A percentile compares a stretch with the other conserved stretches of the same genome.
Conservation (phyloP, 2,329 filamentous ascomycete genomes). For the Ascochyta koolunga region DNA sequence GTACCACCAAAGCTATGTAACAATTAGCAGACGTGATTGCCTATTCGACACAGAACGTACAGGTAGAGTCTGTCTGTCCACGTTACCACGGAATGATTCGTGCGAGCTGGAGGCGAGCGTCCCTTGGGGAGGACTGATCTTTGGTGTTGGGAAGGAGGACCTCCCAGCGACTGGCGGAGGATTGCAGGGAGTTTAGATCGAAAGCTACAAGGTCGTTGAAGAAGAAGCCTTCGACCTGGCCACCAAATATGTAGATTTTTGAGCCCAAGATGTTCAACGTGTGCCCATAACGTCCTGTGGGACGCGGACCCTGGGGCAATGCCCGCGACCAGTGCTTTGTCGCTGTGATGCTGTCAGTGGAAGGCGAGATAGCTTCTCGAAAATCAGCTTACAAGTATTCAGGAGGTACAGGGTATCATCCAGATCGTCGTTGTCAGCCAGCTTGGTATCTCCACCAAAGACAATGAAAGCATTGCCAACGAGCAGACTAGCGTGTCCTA, state of each 20-base stretch:
- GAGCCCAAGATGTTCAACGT: conserved; percentile 95
- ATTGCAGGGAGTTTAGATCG: conserved; percentile 92
- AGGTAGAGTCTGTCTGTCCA: conserved; percentile 94
- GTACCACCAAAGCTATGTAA: conserved; percentile 85
- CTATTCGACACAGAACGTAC: conserved; percentile 59
- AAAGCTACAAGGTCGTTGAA: conserved; percentile 98
- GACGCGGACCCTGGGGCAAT: conserved; percentile 82
- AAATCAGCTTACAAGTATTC: conserved; percentile 81
- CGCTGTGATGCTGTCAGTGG: conserved; percentile 61
- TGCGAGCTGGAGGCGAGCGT: conserved; percentile 76
- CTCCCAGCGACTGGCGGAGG: conserved; percentile 91
- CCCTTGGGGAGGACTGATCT: conserved; percentile 52
- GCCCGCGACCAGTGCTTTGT: conserved; percentile 98
- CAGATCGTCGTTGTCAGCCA: conserved; percentile 87
- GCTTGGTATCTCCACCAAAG: conserved; percentile 97
- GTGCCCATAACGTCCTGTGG: conserved; percentile 91
- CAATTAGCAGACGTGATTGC: conserved; percentile 15
- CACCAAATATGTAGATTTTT: conserved; percentile 96
- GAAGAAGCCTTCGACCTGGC: conserved; percentile 95
- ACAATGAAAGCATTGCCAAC: conserved; percentile 99
- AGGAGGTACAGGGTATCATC: conserved; percentile 96
- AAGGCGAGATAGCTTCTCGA: background rate
- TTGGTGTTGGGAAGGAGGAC: conserved; percentile 80
- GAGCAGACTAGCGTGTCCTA: conserved; percentile 90
- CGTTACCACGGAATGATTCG: conserved; percentile 91